phyloP scores from a whole-genome alignment of 331 rosid species.

The Quercus tomentella region DNA sequence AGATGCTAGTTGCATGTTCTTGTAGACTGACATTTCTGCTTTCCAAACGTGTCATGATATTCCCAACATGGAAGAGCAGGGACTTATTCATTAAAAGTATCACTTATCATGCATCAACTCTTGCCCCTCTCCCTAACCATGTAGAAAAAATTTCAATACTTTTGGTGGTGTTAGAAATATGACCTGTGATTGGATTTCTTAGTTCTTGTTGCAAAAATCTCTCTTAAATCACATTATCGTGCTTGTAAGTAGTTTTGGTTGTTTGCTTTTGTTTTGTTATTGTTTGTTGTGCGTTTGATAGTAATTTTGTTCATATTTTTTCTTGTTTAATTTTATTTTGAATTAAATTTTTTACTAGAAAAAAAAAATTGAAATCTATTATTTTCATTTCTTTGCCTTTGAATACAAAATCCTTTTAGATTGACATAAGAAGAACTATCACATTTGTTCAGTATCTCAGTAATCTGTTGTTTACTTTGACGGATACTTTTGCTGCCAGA shows the following conservation, averaged over 20 bases:
- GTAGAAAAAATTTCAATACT: background rate
- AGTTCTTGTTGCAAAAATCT: background rate
- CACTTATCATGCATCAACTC: background rate
- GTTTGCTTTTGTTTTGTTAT: background rate
- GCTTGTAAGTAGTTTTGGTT: no score
- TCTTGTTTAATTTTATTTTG: no score
- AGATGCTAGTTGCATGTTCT: background rate
- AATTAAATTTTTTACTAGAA: no score
- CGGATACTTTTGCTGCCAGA: slow-evolving; percentile 49
- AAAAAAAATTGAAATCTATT: background rate
- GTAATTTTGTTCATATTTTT: background rate
- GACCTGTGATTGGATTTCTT: background rate
- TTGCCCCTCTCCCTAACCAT: background rate
- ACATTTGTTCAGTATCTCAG: background rate
- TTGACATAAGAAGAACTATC: background rate
- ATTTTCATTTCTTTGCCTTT: background rate
- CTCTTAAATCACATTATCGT: background rate
- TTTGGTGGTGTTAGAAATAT: background rate
- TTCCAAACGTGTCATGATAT: background rate
- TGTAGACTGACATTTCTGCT: background rate
- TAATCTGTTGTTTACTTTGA: background rate
- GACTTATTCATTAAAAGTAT: background rate
- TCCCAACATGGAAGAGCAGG: background rate
- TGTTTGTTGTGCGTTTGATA: background rate
- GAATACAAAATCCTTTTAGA: background rate